These are phyloP conservation scores for Parafenestella ontariensis DNA, from an alignment of 2,329 filamentous ascomycete genomes.

Conservation along the genomic window DNA sequence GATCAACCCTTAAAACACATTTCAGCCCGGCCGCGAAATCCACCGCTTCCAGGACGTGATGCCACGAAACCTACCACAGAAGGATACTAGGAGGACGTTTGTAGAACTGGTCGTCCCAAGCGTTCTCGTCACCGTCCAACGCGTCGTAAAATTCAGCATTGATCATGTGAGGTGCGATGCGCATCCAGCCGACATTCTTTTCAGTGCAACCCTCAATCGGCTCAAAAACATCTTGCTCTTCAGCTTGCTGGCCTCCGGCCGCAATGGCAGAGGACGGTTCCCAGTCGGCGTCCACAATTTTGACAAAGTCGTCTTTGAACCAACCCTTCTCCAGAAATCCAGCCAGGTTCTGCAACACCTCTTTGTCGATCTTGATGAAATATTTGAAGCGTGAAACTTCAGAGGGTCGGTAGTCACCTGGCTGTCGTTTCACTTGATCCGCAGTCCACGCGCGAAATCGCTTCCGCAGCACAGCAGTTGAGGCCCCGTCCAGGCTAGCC, in stretches of 20 bases:
- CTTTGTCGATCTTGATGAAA: conserved; percentile 12
- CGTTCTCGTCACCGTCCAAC: conserved; percentile 5
- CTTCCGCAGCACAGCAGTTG: conserved; percentile 8
- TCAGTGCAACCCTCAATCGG: conserved; percentile 11
- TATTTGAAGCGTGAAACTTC: conserved; percentile 9
- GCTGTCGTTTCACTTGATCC: conserved; percentile 4
- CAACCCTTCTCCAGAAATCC: conserved; percentile 4
- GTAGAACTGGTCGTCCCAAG: conserved; percentile 5
- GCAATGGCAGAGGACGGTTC: conserved; percentile 1
- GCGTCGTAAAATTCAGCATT: conserved; percentile 7
- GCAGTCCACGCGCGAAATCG: conserved; percentile 8
- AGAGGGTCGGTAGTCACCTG: conserved; percentile 1
- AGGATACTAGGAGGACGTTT: conserved; percentile 5
- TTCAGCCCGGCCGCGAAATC: too few species aligned
- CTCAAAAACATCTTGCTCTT: conserved; percentile 8
- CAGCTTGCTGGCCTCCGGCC: conserved; percentile 1
- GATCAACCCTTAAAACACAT: too few species aligned
- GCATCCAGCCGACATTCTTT: conserved; percentile 12
- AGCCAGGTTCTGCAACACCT: conserved; percentile 8
- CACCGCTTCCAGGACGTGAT: too few species aligned
- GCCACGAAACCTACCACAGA: background rate
- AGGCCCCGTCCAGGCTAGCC: conserved; percentile 6
- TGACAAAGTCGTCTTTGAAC: conserved; percentile 3
- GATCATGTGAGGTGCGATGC: conserved; percentile 9
- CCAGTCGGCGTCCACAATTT: conserved; percentile 5